Conservation (phyloP, 1,139 yeast species). For the Pichia sp. region DNA sequence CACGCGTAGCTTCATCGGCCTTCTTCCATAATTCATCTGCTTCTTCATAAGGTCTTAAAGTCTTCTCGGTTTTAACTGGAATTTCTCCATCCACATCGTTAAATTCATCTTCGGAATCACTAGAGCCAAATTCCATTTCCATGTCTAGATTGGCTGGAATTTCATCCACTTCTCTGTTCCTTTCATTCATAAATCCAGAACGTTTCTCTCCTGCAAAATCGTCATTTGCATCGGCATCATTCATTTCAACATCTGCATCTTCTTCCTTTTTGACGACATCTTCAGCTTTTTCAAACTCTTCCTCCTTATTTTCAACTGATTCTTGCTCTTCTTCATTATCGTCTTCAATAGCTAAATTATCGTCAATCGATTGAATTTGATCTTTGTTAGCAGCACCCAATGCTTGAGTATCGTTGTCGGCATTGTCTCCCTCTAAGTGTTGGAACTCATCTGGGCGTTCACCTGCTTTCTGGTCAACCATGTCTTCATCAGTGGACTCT, state of each 20-base stretch:
- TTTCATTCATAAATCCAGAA: conserved; percentile 45
- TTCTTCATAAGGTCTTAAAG: conserved; percentile 38
- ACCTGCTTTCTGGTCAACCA: conserved; percentile 45
- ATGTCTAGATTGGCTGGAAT: conserved; percentile 18
- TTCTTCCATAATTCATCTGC: conserved; percentile 75
- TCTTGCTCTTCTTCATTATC: conserved; percentile 45
- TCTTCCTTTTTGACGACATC: conserved; percentile 11
- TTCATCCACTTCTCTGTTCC: conserved; percentile 28
- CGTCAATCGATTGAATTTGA: conserved; percentile 69
- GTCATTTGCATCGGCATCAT: conserved; percentile 24
- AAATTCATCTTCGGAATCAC: conserved; percentile 29
- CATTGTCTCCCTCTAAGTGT: conserved; percentile 79
- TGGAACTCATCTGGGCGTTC: conserved; percentile 84
- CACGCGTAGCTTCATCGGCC: conserved; percentile 79
- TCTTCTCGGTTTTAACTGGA: background rate
- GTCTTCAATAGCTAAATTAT: conserved; percentile 81
- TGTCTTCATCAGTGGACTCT: conserved; percentile 44
- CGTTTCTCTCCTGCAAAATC: conserved; percentile 46
- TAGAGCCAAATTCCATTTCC: conserved; percentile 26
- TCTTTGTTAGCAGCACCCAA: conserved; percentile 84
- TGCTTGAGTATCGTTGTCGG: conserved; percentile 79
- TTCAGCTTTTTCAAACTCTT: conserved; percentile 20
- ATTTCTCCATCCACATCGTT: conserved; percentile 28
- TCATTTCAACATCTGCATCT: conserved; percentile 16
- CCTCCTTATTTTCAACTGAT: conserved; percentile 21